Base-by-base conservation (phyloP, 176 grass and related monocot species). In the Poa pratensis region DNA sequence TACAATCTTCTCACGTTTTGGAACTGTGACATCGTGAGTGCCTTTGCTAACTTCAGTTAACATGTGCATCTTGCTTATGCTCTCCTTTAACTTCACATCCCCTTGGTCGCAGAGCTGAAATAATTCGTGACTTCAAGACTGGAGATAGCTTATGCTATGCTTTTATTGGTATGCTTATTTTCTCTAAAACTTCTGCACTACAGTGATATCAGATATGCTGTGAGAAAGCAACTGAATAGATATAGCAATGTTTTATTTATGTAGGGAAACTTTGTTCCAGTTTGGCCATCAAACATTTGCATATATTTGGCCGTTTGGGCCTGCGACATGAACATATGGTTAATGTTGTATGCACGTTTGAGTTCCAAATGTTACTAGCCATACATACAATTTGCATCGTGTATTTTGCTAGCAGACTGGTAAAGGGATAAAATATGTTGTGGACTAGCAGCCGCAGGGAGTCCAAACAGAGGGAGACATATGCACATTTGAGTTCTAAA, bases 61-160 rank as follows among this genome's bases (percentile, higher is more conserved):
- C 79, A 14, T 49, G 24, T 60, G n/a, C 37, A 88, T 81, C 32
- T 63, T 79, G 37, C 55, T 85, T 86, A 34, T 55, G 71, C 65
- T 49, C 8, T 22, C 19, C 2, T 73, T 68, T 84, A 39, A 69
- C 71, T 86, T 86, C 73, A 67, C 62, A 71, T 75, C 20, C 62
- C 27, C 66, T 61, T 79, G 12, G 34, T 85, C 89, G 54, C 86
- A 98, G 96, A 76, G 88, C 96, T 85, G 96, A 95, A 84, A 95
- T 95, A 76, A 95, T 98, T 77, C 91, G 89, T 80, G 93, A 94
- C 40, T 98, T 82, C 80, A 98, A 94, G 96, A 94, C 93, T 39
- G 96, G 89, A 59, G 93, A 98, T 87, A 95, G 96, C 75, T 95
- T 98, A 73, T 95, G 96, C 57, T 98, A 98, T 76, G 96, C 96